Percentiles rank a stretch among this genome's conserved stretches.
Conservation (phyloP, 306 rosid genomes). For the Casuarina cunninghamiana region DNA sequence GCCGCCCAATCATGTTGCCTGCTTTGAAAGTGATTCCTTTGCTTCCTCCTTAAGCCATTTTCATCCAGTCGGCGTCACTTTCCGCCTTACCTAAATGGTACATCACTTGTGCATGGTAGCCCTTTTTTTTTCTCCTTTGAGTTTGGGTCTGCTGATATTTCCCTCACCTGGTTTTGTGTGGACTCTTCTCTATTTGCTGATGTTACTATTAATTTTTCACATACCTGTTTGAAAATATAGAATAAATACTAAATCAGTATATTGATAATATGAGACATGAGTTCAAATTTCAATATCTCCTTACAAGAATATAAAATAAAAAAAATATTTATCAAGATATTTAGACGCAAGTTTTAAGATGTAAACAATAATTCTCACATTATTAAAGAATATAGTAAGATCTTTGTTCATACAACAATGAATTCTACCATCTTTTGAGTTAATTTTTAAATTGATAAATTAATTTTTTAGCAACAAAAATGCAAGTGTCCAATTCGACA, state of each 20-base stretch:
- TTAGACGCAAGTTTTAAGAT: too few species aligned
- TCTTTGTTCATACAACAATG: too few species aligned
- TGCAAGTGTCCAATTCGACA: neutral
- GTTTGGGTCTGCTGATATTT: conserved; percentile 30
- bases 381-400: too few species aligned
- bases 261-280: too few species aligned
- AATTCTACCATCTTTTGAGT: too few species aligned
- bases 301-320: too few species aligned
- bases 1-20: conserved; percentile 50
- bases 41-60: conserved; percentile 86
- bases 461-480: neutral
- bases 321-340: too few species aligned
- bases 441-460: too few species aligned
- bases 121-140: conserved; percentile 25
- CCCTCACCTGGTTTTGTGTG: conserved; percentile 25
- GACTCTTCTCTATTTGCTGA: neutral
- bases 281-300: too few species aligned
- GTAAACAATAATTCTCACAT: too few species aligned
- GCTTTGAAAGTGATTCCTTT: conserved; percentile 55
- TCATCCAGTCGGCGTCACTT: conserved; percentile 31
- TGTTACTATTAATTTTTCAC: neutral
- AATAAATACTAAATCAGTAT: too few species aligned
- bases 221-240: neutral
- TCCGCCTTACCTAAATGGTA: conserved; percentile 46
- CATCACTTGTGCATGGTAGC: conserved; percentile 14